Base-by-base conservation (phyloP, 2,329 filamentous ascomycete species). In the Cadophora sp. region DNA sequence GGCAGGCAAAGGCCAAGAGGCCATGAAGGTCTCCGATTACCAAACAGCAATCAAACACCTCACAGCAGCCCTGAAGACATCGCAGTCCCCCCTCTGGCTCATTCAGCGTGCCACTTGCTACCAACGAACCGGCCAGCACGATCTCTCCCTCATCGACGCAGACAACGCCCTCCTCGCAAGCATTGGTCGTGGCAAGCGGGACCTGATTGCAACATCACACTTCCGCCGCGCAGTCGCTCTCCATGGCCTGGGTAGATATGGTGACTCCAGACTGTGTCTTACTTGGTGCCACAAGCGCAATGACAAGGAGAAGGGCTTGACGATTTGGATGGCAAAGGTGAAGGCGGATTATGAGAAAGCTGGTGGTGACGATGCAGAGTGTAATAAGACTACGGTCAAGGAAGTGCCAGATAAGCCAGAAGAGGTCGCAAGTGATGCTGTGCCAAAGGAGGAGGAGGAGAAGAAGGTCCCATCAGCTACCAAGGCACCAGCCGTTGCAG, bases 31-130 rank as follows among this genome's bases (percentile, higher is more conserved):
- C 9, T 85, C 85, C 62, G 85, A 94, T 69, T 95, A 88, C 79
- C 81, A 85, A 5, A 83, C 85, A 58, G 94, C 92, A 55, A 87
- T 97, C 73, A 78, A 82, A 43, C 86, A 89, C 74, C 91, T 91
- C 71, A 91, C 91, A 8, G 79, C 82, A 48, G 93, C 92, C 7
- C 83, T 97, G 40, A 81, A 87, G 69, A 84, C 92, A 2, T 91
- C 93, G 1, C 81, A 86, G 60, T 93, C 93, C 1, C 92, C 93
- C 1, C 81, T 87, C 56, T 97, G 96, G 87, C 91, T 95, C 70
- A 87, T 96, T 71, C 89, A 91, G 73, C 92, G 95, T 24, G 92
- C 93, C 4, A 93, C 90, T 51, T 93, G 93, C 48, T 90, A 94
- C 77, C 86, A 92, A 61, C 87, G 92, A 68, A 83, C 86, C 2